Percentiles rank a stretch among this genome's conserved stretches.
phyloP scores from a whole-genome alignment of 352 stramenopile genomes.

The Pythium biforme region DNA sequence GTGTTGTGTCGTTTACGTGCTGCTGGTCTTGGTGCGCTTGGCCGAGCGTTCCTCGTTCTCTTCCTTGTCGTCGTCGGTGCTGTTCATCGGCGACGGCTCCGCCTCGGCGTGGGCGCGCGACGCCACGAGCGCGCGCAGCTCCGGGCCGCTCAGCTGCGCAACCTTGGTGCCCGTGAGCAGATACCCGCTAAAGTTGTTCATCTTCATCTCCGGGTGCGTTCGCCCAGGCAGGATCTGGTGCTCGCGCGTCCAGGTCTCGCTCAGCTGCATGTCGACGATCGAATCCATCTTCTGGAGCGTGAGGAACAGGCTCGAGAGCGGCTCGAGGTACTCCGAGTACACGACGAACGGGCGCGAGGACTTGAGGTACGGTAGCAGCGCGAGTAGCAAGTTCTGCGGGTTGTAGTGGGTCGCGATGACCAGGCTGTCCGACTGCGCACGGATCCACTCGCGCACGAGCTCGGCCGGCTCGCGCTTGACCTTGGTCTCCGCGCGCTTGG shows the following conservation, averaged over 20 bases:
- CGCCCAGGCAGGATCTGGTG: constrained; percentile 92
- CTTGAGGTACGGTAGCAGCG: constrained; percentile 88
- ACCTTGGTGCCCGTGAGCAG: constrained; percentile 94
- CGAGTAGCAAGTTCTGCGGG: constrained; percentile 80
- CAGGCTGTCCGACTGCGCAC: constrained; percentile 75
- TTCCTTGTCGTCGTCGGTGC: constrained; percentile 5
- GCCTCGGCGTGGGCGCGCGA: constrained; percentile 23
- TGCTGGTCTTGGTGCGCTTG: constrained; percentile 23
- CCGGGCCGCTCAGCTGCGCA: constrained; percentile 22
- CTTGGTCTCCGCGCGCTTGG: constrained; percentile 68
- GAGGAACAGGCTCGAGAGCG: constrained; percentile 89
- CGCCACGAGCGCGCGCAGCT: constrained; percentile 18
- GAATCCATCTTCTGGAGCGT: constrained; percentile 88
- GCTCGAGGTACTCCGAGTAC: constrained; percentile 93
- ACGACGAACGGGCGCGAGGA: constrained; percentile 94
- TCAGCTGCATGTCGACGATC: constrained; percentile 93
- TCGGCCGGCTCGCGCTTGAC: constrained; percentile 66
- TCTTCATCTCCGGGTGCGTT: constrained; percentile 96
- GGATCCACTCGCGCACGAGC: constrained; percentile 70
- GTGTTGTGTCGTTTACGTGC: neutral
- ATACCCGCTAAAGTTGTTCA: constrained; percentile 95
- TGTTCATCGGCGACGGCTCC: constrained; percentile 5
- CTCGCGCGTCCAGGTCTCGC: constrained; percentile 95
- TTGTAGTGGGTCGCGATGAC: constrained; percentile 92
- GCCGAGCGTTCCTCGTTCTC: constrained; percentile 9